Conservation (phyloP, 805 yeast genomes). For the Candida arabinofermentans region DNA sequence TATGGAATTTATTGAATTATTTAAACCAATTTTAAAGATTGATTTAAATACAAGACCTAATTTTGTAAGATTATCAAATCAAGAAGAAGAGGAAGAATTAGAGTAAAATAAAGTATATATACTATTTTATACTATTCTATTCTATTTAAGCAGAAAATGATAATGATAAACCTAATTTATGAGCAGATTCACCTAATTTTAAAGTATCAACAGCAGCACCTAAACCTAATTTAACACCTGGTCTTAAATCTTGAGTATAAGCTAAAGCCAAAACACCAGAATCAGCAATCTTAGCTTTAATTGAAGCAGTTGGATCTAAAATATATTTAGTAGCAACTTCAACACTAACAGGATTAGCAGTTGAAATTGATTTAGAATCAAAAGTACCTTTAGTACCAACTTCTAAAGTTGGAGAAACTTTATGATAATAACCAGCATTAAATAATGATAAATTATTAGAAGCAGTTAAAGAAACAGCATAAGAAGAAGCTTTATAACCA, state of each 20-base stretch:
- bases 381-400: slow-evolving; percentile 98
- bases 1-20: slow-evolving; percentile 82
- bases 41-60: slow-evolving; percentile 51
- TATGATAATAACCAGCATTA: slow-evolving; percentile 97
- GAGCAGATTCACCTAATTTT: slow-evolving; percentile 93
- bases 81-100: slow-evolving; percentile 1
- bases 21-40: slow-evolving; percentile 56
- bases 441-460: slow-evolving; percentile 82
- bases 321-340: slow-evolving; percentile 95
- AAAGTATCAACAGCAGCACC: slow-evolving; percentile 97
- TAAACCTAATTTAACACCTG: slow-evolving; percentile 94
- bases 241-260: slow-evolving; percentile 91
- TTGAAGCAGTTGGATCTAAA: slow-evolving; percentile 82
- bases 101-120: too few species aligned
- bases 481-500: slow-evolving; percentile 87
- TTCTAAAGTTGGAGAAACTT: slow-evolving; percentile 85
- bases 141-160: slow-evolving; percentile 79
- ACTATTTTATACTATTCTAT: background rate
- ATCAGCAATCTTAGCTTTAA: slow-evolving; percentile 96
- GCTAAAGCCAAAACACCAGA: slow-evolving; percentile 91
- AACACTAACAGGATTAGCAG: slow-evolving; percentile 77
- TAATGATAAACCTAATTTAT: slow-evolving; percentile 94
- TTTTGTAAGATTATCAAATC: slow-evolving; percentile 44
- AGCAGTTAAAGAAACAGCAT: slow-evolving; percentile 81
- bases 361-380: slow-evolving; percentile 74